Evolutionary conservation across 2,329 filamentous ascomycete genomes (phyloP).

Genomic region (Botrytis cinerea): DNA sequence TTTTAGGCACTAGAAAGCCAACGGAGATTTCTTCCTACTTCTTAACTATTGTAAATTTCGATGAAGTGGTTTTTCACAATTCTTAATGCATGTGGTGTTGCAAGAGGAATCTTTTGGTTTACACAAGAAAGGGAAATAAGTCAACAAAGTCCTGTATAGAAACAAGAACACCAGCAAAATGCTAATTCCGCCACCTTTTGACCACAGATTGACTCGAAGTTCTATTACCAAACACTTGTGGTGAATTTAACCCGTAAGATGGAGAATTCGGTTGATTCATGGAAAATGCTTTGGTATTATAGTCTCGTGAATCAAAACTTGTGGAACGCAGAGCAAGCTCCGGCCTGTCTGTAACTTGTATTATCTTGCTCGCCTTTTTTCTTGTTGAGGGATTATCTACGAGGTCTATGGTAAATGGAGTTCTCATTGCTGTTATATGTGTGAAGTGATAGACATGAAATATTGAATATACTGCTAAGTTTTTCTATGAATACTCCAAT

Average conservation of each 20-base stretch:
- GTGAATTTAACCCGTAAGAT: not conserved
- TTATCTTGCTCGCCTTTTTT: not conserved
- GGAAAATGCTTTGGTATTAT: not conserved
- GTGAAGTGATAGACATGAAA: not conserved
- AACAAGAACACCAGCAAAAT: not conserved
- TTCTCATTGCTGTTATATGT: not conserved
- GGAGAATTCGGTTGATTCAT: not conserved
- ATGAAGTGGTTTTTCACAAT: not conserved
- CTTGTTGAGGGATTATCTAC: not conserved
- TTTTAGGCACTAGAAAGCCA: not conserved
- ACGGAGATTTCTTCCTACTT: not conserved
- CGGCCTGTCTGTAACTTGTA: not conserved
- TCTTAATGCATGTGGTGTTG: accelerated
- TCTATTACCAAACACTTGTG: not conserved
- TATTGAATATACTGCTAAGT: not conserved
- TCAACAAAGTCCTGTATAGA: not conserved
- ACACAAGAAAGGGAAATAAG: not conserved
- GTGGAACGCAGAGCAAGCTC: not conserved
- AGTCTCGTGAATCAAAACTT: not conserved
- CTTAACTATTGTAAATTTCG: not conserved
- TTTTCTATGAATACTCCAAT: not conserved
- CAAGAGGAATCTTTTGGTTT: not conserved
- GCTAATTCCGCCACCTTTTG: not conserved
- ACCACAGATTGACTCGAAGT: not conserved
- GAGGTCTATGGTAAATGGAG: not conserved